Evolutionary conservation across 306 rosid species (phyloP).

Genomic region (Alnus glutinosa): DNA sequence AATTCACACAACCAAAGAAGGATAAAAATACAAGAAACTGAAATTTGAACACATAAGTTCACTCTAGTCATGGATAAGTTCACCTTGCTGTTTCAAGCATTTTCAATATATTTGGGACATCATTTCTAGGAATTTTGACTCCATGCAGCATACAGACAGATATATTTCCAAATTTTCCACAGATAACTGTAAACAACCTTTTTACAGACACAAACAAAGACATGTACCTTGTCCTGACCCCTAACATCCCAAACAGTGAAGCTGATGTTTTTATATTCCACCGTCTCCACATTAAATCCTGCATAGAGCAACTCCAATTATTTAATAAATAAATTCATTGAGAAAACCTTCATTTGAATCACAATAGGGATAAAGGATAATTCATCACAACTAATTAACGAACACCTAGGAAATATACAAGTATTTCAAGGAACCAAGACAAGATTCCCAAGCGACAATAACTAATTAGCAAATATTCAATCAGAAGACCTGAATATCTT

Average conservation of each 20-base stretch:
- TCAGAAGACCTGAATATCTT: too few species aligned
- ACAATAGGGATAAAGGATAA: background rate
- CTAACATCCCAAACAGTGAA: slow-evolving; percentile 99
- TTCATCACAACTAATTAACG: background rate
- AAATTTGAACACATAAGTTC: too few species aligned
- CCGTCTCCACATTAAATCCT: slow-evolving; percentile 98
- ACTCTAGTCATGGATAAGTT: too few species aligned
- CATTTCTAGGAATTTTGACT: too few species aligned
- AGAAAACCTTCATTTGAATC: slow-evolving; percentile 7
- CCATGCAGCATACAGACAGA: too few species aligned
- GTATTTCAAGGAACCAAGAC: background rate
- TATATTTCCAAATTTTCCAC: background rate
- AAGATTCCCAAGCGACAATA: background rate
- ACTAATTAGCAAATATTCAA: background rate
- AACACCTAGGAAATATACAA: background rate
- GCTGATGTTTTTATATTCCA: slow-evolving; percentile 98
- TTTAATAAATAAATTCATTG: background rate
- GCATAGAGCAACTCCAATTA: slow-evolving; percentile 22
- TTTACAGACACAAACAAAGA: slow-evolving; percentile 15
- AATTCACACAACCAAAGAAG: too few species aligned
- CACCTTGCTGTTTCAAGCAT: too few species aligned
- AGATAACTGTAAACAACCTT: slow-evolving; percentile 8
- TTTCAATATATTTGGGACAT: too few species aligned
- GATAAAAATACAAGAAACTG: too few species aligned
- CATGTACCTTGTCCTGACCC: slow-evolving; percentile 90